phyloP scores from a whole-genome alignment of 177 flowering plant genomes.

The Vitis hybrid region DNA sequence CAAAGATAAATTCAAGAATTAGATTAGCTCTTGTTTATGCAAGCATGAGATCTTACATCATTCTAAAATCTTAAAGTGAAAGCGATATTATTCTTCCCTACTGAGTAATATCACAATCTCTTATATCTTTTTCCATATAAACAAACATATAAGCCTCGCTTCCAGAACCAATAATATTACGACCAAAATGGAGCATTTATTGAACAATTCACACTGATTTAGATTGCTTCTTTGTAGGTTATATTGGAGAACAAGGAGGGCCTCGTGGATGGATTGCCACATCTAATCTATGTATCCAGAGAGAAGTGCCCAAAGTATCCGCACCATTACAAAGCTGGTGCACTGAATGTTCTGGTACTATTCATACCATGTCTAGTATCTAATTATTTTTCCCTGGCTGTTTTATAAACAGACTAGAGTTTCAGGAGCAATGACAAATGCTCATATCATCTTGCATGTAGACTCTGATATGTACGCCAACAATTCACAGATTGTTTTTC shows the following conservation, averaged over 20 bases:
- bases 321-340: conserved; percentile 68
- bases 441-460: conserved; percentile 68
- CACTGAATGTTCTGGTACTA: conserved; percentile 56
- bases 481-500: conserved; percentile 43
- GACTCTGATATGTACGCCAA: conserved; percentile 74
- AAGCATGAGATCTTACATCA: no score
- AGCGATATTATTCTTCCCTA: no score
- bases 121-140: no score
- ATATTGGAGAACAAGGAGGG: conserved; percentile 47
- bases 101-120: no score
- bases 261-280: conserved; percentile 42
- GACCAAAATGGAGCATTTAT: no score
- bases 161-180: not conserved
- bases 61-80: no score
- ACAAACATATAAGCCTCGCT: no score
- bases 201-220: not conserved
- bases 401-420: conserved; percentile 43
- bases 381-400: not conserved
- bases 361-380: not conserved
- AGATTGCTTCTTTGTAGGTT: conserved; percentile 23
- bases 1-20: no score
- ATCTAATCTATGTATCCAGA: conserved; percentile 52
- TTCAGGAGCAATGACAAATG: conserved; percentile 69
- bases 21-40: no score
- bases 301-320: conserved; percentile 51